phyloP scores from a whole-genome alignment of 805 yeast genomes.

The Starmerella vaccinii region DNA sequence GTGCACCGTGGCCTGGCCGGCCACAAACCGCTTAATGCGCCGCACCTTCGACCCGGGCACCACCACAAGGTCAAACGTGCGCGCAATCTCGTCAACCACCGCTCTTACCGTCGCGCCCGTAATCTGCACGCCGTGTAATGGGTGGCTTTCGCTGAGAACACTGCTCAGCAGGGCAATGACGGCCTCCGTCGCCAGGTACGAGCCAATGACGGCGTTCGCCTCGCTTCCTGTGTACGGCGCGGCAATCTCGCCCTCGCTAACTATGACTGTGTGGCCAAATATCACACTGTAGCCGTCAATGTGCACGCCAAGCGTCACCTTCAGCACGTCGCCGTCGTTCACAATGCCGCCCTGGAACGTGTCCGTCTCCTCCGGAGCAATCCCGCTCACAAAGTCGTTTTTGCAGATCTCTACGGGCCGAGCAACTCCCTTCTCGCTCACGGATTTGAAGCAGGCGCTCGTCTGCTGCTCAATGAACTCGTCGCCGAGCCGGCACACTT shows the following conservation, averaged over 20 bases:
- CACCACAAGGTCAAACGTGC: slow-evolving; percentile 67
- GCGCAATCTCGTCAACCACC: slow-evolving; percentile 81
- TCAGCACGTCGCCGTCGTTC: slow-evolving; percentile 72
- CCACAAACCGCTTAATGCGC: slow-evolving; percentile 82
- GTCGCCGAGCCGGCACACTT: slow-evolving; percentile 76
- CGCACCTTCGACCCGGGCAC: slow-evolving; percentile 91
- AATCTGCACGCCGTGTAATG: slow-evolving; percentile 32
- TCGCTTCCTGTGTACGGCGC: slow-evolving; percentile 76
- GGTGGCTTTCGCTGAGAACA: slow-evolving; percentile 50
- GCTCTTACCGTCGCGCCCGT: slow-evolving; percentile 62
- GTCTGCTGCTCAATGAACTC: slow-evolving; percentile 55
- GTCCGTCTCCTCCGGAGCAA: slow-evolving; percentile 59
- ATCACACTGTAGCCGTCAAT: slow-evolving; percentile 90
- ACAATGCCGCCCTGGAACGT: slow-evolving; percentile 38
- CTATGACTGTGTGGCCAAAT: slow-evolving; percentile 76
- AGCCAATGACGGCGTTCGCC: slow-evolving; percentile 85
- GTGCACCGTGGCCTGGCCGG: slow-evolving; percentile 91
- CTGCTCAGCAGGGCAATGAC: slow-evolving; percentile 67
- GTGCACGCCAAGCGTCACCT: slow-evolving; percentile 78
- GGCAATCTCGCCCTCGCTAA: slow-evolving; percentile 39
- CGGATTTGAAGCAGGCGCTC: slow-evolving; percentile 42
- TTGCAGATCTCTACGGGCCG: slow-evolving; percentile 84
- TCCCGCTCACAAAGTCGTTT: slow-evolving; percentile 65
- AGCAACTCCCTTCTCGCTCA: slow-evolving; percentile 77
- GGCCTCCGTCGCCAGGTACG: slow-evolving; percentile 81